These are phyloP conservation scores for Candida ponderosae DNA, from an alignment of 805 yeast species.

Conservation along the genomic window DNA sequence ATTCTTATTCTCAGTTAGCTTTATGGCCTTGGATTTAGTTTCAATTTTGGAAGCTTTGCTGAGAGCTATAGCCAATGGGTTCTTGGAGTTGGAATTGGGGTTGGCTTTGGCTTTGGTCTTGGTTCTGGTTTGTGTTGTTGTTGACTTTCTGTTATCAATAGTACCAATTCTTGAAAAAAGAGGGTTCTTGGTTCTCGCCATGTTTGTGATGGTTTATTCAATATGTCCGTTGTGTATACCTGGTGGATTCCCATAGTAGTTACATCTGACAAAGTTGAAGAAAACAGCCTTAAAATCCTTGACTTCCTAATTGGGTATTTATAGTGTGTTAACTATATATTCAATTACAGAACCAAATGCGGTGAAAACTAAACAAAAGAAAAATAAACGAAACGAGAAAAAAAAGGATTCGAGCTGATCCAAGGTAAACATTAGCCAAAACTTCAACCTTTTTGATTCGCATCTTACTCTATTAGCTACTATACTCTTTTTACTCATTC, in stretches of 20 bases:
- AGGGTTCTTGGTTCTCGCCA: background rate
- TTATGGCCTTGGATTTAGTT: background rate
- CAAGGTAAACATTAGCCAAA: too few species aligned
- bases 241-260: background rate
- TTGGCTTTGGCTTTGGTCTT: background rate
- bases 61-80: background rate
- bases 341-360: background rate
- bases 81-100: too few species aligned
- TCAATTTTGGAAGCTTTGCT: too few species aligned
- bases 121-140: background rate
- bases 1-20: too few species aligned
- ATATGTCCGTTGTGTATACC: too few species aligned
- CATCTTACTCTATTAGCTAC: too few species aligned
- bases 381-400: background rate
- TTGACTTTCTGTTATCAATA: too few species aligned
- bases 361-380: background rate
- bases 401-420: too few species aligned
- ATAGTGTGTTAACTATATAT: background rate
- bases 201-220: background rate
- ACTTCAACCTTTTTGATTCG: too few species aligned
- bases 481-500: background rate
- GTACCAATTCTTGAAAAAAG: background rate
- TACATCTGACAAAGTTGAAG: background rate
- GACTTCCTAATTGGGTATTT: background rate
- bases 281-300: background rate